phyloP scores from a whole-genome alignment of 2,329 filamentous ascomycete species.

The Trichocomaceae sp. region DNA sequence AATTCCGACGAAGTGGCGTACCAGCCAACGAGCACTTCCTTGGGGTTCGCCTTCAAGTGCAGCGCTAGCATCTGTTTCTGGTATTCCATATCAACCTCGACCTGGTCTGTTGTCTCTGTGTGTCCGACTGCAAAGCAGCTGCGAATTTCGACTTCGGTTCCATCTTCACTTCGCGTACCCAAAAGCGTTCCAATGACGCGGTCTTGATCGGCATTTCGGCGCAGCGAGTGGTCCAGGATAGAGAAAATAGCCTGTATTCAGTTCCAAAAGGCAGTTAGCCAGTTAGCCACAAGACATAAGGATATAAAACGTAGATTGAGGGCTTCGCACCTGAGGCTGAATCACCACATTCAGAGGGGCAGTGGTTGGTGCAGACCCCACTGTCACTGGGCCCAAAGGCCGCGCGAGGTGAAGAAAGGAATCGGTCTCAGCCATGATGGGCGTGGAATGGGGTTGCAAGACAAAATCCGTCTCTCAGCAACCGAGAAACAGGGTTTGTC shows the following conservation, averaged over 20 bases:
- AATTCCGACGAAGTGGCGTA: conserved; percentile 95
- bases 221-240: conserved; percentile 80
- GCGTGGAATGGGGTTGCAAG: conserved; percentile 24
- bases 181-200: conserved; percentile 95
- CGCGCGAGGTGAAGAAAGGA: conserved; percentile 92
- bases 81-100: conserved; percentile 99
- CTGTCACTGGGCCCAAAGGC: conserved; percentile 73
- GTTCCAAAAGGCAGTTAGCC: not conserved
- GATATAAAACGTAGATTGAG: no score
- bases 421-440: conserved; percentile 75
- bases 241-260: conserved; percentile 55
- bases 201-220: conserved; percentile 84
- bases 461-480: conserved; percentile 15
- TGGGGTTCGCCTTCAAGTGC: conserved; percentile 87
- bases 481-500: conserved; percentile 15
- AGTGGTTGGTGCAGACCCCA: conserved; percentile 76
- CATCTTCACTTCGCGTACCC: conserved; percentile 89
- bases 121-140: conserved; percentile 97
- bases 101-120: conserved; percentile 96
- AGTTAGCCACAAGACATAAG: no score
- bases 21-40: conserved; percentile 93
- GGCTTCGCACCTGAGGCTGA: conserved; percentile 73
- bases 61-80: conserved; percentile 98
- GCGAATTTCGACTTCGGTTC: conserved; percentile 89
- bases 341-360: conserved; percentile 90